Conservation (phyloP, 345 rosid species). For the Gossypium turneri region DNA sequence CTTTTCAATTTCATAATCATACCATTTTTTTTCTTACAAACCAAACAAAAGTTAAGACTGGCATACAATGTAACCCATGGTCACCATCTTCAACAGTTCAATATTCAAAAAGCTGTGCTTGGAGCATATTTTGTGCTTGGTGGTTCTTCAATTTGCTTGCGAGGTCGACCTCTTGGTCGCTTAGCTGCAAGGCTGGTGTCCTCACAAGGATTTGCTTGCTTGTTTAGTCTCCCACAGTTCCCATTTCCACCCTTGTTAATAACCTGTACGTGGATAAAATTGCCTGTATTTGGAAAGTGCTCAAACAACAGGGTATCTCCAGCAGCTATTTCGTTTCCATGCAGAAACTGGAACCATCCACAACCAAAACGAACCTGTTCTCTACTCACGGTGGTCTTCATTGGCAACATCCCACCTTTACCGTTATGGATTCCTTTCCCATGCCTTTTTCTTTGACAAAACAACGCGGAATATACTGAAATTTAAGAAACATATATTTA, state of each 20-base stretch:
- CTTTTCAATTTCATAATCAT: neutral
- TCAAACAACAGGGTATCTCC: no score
- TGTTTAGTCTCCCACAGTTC: neutral
- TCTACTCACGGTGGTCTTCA: no score
- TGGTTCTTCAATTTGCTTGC: neutral
- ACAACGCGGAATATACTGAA: neutral
- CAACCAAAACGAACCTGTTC: no score
- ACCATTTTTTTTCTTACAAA: neutral
- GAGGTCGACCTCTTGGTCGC: neutral
- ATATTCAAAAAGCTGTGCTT: neutral
- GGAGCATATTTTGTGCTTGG: neutral
- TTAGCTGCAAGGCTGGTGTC: neutral
- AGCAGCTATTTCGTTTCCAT: no score
- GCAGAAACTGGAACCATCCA: no score
- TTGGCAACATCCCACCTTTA: no score
- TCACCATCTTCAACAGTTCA: neutral
- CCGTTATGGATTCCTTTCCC: neutral
- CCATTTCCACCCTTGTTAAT: neutral
- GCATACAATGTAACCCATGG: neutral
- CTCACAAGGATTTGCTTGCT: neutral
- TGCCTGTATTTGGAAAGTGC: no score
- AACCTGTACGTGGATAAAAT: no score
- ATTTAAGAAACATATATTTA: neutral
- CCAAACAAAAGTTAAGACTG: neutral
- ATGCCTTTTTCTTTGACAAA: neutral